These are phyloP conservation scores for Scedosporium minutisporum DNA, from an alignment of 2,329 filamentous ascomycete genomes.

Conservation along the genomic window DNA sequence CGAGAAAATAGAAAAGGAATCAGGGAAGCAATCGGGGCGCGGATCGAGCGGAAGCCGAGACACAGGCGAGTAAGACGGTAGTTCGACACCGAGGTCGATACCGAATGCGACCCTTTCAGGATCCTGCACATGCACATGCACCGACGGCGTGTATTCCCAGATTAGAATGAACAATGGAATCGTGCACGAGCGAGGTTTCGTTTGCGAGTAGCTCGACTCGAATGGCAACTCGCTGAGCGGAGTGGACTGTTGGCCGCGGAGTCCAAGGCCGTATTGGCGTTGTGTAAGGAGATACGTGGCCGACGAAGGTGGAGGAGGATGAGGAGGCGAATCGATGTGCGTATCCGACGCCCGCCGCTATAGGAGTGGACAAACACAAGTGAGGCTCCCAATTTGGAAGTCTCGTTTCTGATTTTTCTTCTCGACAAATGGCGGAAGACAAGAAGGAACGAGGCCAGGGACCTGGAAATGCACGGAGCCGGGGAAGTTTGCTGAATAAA, in stretches of 20 bases:
- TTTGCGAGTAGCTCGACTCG: background rate
- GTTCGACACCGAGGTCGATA: background rate
- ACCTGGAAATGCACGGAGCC: background rate
- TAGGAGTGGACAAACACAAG: too few relatives aligned
- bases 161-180: background rate
- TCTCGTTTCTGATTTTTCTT: background rate
- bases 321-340: too few relatives aligned
- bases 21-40: background rate
- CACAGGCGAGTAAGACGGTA: background rate
- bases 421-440: background rate
- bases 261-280: background rate
- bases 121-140: background rate
- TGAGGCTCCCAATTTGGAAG: too few relatives aligned
- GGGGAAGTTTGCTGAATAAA: background rate
- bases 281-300: background rate
- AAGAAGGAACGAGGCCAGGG: background rate
- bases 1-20: background rate
- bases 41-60: background rate
- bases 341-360: too few relatives aligned
- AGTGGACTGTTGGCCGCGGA: background rate
- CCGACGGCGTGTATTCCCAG: background rate
- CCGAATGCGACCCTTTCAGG: background rate
- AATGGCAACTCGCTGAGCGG: background rate
- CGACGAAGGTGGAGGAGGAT: background rate
- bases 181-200: background rate